phyloP scores from a whole-genome alignment of 140 eudicot species.

The Senecio squalidus region DNA sequence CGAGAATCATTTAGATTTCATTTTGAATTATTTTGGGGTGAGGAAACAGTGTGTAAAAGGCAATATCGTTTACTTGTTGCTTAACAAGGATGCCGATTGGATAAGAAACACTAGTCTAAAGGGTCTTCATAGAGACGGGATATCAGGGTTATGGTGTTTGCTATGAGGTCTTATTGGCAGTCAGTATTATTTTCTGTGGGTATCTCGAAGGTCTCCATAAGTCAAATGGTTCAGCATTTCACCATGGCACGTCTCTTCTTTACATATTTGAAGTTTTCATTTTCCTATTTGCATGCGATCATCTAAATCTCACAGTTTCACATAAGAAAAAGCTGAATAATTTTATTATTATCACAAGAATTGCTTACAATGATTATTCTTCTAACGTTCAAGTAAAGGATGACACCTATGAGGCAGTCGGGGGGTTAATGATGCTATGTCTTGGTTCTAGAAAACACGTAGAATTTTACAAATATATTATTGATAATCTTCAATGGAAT shows the following conservation, averaged over 20 bases:
- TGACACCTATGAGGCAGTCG: not conserved
- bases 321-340: not conserved
- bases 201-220: not conserved
- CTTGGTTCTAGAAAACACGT: not conserved
- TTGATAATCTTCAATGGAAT: not conserved
- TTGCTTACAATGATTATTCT: not conserved
- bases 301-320: not conserved
- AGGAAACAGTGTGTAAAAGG: not conserved
- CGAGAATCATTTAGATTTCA: not conserved
- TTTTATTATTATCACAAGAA: not conserved
- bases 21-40: not conserved
- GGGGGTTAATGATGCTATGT: not conserved
- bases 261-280: not conserved
- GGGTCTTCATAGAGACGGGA: not conserved
- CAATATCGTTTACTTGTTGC: not conserved
- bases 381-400: not conserved
- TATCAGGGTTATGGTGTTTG: not conserved
- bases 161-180: not conserved
- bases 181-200: not conserved
- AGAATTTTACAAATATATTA: not conserved
- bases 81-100: not conserved
- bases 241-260: not conserved
- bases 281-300: not conserved
- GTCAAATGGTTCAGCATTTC: not conserved
- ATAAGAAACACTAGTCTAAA: not conserved